Conservation (phyloP, 495 filamentous ascomycete genomes). For the Halenospora varia region DNA sequence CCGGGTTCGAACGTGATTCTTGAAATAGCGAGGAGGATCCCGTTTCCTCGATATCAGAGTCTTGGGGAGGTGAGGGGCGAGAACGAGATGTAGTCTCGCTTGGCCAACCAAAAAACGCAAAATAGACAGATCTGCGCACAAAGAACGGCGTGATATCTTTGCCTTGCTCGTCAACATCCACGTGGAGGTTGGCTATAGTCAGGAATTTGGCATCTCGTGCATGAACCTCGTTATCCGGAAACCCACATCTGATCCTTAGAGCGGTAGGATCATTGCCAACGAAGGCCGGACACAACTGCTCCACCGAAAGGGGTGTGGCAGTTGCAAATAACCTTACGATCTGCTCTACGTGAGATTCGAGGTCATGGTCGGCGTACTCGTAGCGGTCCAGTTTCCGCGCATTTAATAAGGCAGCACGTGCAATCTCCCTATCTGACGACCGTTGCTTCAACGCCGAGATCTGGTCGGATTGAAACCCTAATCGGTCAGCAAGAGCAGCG, state of each 20-base stretch:
- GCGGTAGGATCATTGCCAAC: slow-evolving; percentile 8
- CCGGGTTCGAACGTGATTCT: too few species aligned
- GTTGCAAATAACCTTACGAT: slow-evolving; percentile 26
- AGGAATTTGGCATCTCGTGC: slow-evolving; percentile 22
- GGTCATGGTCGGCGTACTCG: slow-evolving; percentile 22
- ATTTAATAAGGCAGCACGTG: slow-evolving; percentile 26
- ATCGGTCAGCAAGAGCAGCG: neutral
- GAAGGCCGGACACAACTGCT: slow-evolving; percentile 6
- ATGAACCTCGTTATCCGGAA: slow-evolving; percentile 18
- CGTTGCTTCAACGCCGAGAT: neutral
- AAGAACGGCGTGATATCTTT: slow-evolving; percentile 30
- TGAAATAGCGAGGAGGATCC: too few species aligned
- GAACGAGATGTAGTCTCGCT: neutral
- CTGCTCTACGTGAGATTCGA: slow-evolving; percentile 22
- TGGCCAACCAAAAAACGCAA: slow-evolving; percentile 31
- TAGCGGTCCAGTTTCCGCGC: slow-evolving; percentile 29
- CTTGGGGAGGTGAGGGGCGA: too few species aligned
- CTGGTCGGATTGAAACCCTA: neutral
- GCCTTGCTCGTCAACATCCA: slow-evolving; percentile 7
- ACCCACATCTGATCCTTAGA: slow-evolving; percentile 19
- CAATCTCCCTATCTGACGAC: slow-evolving; percentile 27
- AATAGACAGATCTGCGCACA: slow-evolving; percentile 31
- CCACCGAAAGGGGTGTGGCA: slow-evolving; percentile 7
- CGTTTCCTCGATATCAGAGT: too few species aligned
- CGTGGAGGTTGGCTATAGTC: slow-evolving; percentile 29